Evolutionary conservation across 495 filamentous ascomycete species (phyloP), one percentile per base, ranked within the genome.

Genomic region (Neurospora tetraspora): DNA sequence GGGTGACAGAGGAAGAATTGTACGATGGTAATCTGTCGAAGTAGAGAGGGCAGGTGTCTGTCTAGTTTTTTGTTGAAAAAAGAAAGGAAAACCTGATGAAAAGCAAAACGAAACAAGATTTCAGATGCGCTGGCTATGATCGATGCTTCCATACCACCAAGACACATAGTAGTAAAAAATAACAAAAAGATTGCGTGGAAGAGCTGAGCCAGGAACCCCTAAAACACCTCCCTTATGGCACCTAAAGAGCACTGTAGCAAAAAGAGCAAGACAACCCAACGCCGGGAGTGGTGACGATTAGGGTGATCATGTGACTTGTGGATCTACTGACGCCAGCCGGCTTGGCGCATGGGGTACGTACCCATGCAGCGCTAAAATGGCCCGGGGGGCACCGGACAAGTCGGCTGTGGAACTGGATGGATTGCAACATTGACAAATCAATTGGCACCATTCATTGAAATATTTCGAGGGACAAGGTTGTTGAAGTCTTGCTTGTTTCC

Each of bases 261-360:
- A 47, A 23, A 20, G n/a, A 23, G 20, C n/a, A 53, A 12, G 4
- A 12, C 45, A 12, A 23, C 23, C 11, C 20, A 59, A 59, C n/a
- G n/a, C 11, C 23, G 5, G 23, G 20, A 59, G n/a, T 71, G 77
- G 70, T 76, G 40, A 73, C 72, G 36, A 20, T 76, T 45, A 71
- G 69, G 73, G 75, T 74, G 74, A 34, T 80, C 78, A 78, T n/a
- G 71, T 78, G 77, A 74, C 72, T 27, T 69, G 45, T 20, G 10
- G 59, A 20, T 31, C 72, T 65, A 4, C 72, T 75, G 71, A 76
- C 74, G 72, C 75, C 71, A 76, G 72, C 40, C 37, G 34, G 45
- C 78, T 79, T 78, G 75, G 77, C 76, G 75, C 69, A 18, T 45
- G 3, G 27, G 7, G n/a, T 34, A 65, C 14, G 27, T 65, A 65